A percentile compares a stretch with the other conserved stretches of the same genome.
Conservation (phyloP, 73 alveolate species). For the Tetrahymena malaccensis region DNA sequence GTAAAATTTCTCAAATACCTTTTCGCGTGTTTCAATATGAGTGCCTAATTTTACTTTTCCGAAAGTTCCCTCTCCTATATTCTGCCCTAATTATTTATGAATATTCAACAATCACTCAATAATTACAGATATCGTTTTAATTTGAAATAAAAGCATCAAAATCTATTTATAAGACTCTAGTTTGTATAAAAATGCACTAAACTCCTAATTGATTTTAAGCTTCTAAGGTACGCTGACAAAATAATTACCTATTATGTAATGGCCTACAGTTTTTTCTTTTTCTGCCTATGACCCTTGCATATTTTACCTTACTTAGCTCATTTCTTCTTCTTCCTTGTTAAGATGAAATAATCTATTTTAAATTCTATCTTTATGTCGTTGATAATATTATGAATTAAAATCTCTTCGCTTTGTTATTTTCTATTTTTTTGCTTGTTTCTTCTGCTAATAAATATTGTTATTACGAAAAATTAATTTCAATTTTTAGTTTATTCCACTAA, state of each 20-base stretch:
- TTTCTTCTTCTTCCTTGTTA: not conserved
- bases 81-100: not conserved
- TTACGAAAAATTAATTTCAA: not conserved
- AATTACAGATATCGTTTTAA: not conserved
- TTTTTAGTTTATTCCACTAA: not conserved
- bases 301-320: not conserved
- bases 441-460: not conserved
- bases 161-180: not conserved
- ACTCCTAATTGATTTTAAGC: not conserved
- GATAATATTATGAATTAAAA: not conserved
- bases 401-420: not conserved
- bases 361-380: not conserved
- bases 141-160: no score
- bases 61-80: conserved; percentile 23
- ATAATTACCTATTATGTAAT: not conserved
- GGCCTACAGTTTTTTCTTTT: not conserved
- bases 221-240: not conserved
- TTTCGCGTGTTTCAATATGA: conserved; percentile 21
- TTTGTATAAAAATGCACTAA: not conserved
- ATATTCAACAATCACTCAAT: not conserved
- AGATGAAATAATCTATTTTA: not conserved
- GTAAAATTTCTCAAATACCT: not conserved
- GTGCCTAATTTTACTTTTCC: conserved; percentile 28
- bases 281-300: not conserved
- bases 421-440: not conserved